These are phyloP conservation scores for Fusarium piperis DNA, from an alignment of 2,329 filamentous ascomycete genomes.

Conservation along the genomic window DNA sequence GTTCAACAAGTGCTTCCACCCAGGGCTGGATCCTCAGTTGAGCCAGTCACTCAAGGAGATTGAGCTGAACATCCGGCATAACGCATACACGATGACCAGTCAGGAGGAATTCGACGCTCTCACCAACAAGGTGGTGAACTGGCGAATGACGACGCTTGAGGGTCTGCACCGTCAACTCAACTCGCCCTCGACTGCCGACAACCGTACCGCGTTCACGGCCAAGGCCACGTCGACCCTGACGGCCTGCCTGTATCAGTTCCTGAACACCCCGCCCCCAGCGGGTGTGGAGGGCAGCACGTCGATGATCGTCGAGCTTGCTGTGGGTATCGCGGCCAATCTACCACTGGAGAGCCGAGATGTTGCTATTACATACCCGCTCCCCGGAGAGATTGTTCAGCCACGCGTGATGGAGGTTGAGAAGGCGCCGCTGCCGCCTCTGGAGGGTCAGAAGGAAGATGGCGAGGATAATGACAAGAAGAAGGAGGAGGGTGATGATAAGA, in stretches of 20 bases:
- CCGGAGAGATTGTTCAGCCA: slow-evolving; percentile 74
- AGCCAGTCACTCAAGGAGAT: slow-evolving; percentile 85
- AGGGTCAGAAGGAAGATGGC: slow-evolving; percentile 52
- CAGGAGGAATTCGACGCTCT: slow-evolving; percentile 91
- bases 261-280: slow-evolving; percentile 79
- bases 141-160: slow-evolving; percentile 93
- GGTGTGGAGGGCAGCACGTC: slow-evolving; percentile 88
- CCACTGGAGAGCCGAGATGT: slow-evolving; percentile 93
- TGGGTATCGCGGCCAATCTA: slow-evolving; percentile 85
- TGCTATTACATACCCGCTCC: slow-evolving; percentile 83
- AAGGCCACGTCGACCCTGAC: slow-evolving; percentile 75
- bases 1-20: slow-evolving; percentile 93
- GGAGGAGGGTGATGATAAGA: slow-evolving; percentile 55
- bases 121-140: slow-evolving; percentile 86
- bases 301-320: slow-evolving; percentile 92
- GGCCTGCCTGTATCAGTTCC: slow-evolving; percentile 74
- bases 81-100: slow-evolving; percentile 76
- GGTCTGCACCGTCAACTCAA: slow-evolving; percentile 80
- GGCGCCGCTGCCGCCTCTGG: slow-evolving; percentile 69
- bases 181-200: slow-evolving; percentile 70
- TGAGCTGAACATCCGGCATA: slow-evolving; percentile 85
- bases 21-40: slow-evolving; percentile 79
- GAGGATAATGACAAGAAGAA: slow-evolving; percentile 53
- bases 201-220: slow-evolving; percentile 75
- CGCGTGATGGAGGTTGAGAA: slow-evolving; percentile 91